These are phyloP conservation scores for Pseudopyrenochaeta lycopersici DNA, from an alignment of 2,329 filamentous ascomycete species.

Conservation along the genomic window DNA sequence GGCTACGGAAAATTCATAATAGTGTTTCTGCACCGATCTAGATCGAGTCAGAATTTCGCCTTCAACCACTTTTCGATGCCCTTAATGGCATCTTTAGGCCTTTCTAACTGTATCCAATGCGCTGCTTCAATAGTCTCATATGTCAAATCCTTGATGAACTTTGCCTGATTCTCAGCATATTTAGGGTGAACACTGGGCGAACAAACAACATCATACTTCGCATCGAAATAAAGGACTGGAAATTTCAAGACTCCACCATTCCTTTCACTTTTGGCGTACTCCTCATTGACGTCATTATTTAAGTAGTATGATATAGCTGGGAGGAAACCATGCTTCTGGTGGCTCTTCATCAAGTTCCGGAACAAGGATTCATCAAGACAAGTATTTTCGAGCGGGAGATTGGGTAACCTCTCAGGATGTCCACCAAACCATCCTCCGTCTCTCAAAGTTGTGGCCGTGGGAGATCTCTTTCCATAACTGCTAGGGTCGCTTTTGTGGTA, in stretches of 20 bases:
- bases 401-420: slow-evolving; percentile 30
- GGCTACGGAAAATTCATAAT: too few relatives aligned
- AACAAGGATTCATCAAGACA: too few relatives aligned
- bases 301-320: slow-evolving; percentile 53
- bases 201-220: slow-evolving; percentile 48
- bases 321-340: slow-evolving; percentile 49
- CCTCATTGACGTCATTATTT: slow-evolving; percentile 54
- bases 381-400: slow-evolving; percentile 40
- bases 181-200: slow-evolving; percentile 27
- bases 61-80: too few relatives aligned
- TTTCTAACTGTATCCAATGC: too few relatives aligned
- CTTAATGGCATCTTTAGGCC: too few relatives aligned
- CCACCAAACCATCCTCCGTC: slow-evolving; percentile 47
- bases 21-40: too few relatives aligned
- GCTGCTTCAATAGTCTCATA: too few relatives aligned
- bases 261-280: slow-evolving; percentile 51
- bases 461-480: not conserved
- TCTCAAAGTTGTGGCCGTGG: slow-evolving; percentile 18
- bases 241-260: slow-evolving; percentile 45
- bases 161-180: too few relatives aligned
- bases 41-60: too few relatives aligned
- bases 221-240: slow-evolving; percentile 52
- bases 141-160: too few relatives aligned
- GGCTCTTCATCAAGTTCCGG: too few relatives aligned
- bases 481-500: too few relatives aligned